Conservation (phyloP, 106 monocot species). For the Cymbidium sinense region DNA sequence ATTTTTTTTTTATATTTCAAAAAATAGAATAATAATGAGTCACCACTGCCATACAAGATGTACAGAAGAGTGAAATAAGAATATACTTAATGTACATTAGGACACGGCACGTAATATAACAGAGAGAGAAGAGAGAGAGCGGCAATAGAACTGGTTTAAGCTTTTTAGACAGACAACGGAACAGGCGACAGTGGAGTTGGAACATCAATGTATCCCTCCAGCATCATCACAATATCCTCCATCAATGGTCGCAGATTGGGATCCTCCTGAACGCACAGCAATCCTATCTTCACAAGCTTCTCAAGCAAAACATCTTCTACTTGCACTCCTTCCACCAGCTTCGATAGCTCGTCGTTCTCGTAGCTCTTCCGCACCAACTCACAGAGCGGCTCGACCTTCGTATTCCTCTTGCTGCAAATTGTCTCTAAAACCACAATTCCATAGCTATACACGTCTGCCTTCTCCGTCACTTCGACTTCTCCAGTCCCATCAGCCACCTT, state of each 20-base stretch:
- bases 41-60: too few species aligned
- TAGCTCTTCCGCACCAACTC: too few species aligned
- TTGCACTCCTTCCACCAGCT: too few species aligned
- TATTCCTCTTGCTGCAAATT: conserved; percentile 19
- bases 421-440: conserved; percentile 42
- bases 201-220: conserved; percentile 7
- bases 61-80: too few species aligned
- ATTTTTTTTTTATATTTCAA: too few species aligned
- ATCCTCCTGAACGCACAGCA: conserved; percentile 14
- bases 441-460: conserved; percentile 45
- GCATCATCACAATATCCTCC: conserved; percentile 18
- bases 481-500: background rate
- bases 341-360: too few species aligned
- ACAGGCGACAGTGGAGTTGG: background rate
- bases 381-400: background rate
- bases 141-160: too few species aligned
- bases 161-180: too few species aligned
- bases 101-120: too few species aligned
- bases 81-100: too few species aligned
- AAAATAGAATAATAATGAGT: too few species aligned
- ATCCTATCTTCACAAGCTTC: conserved; percentile 12
- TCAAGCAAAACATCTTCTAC: conserved; percentile 10
- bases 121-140: too few species aligned
- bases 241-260: conserved; percentile 8
- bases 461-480: conserved; percentile 15